These are phyloP conservation scores for Diplodia corticola DNA, from an alignment of 2,329 filamentous ascomycete genomes.

Conservation along the genomic window DNA sequence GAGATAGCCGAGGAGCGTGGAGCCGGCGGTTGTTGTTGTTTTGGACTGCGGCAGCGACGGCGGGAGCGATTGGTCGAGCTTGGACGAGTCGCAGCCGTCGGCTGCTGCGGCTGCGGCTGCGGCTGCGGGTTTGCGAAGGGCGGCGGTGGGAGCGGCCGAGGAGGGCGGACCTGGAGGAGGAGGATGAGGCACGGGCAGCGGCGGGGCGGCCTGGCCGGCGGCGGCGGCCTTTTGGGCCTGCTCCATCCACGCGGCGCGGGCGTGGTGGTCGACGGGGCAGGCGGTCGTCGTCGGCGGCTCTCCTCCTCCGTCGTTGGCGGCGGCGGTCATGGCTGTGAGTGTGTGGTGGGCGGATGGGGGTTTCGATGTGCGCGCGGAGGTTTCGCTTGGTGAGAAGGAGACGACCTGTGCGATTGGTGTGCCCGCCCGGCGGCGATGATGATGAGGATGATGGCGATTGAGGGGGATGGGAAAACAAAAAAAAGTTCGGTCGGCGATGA, in stretches of 20 bases:
- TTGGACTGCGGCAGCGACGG: too few relatives aligned
- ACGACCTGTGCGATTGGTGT: too few relatives aligned
- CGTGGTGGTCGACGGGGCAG: conserved; percentile 90
- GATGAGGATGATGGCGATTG: not conserved
- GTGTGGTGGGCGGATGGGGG: too few relatives aligned
- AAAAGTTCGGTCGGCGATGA: not conserved
- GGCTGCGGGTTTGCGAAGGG: not conserved
- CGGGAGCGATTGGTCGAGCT: conserved; percentile 26
- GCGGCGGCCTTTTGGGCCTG: conserved; percentile 55
- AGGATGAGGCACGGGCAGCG: conserved; percentile 37
- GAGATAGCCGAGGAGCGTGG: conserved; percentile 24
- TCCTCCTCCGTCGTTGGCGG: conserved; percentile 13
- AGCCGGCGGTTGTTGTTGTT: conserved; percentile 28
- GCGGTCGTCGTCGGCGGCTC: conserved; percentile 4
- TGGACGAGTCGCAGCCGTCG: conserved; percentile 42
- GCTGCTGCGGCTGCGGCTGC: not conserved
- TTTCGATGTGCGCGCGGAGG: too few relatives aligned
- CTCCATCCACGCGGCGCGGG: conserved; percentile 81
- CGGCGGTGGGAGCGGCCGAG: conserved; percentile 24
- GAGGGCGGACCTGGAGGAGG: too few relatives aligned
- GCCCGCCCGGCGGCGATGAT: too few relatives aligned
- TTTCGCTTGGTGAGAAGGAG: too few relatives aligned
- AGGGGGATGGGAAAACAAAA: not conserved
- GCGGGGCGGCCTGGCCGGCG: conserved; percentile 30
- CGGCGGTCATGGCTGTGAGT: conserved; percentile 4